phyloP scores from a whole-genome alignment of 2,329 filamentous ascomycete genomes.

The Pseudogymnoascus sp. region DNA sequence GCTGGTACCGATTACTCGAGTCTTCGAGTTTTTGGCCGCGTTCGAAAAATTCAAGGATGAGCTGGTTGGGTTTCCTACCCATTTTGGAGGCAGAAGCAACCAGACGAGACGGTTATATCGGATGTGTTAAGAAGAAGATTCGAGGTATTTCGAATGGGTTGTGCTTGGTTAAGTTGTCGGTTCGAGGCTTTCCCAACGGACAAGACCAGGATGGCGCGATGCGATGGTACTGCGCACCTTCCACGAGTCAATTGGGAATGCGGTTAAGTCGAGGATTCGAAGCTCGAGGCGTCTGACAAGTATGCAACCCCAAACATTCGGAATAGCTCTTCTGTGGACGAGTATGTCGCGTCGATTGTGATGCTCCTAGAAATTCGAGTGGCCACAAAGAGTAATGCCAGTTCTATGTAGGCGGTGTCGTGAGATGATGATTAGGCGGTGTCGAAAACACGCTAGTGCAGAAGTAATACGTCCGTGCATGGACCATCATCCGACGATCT shows the following conservation, averaged over 20 bases:
- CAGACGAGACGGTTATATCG: neutral
- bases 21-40: constrained; percentile 80
- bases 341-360: neutral
- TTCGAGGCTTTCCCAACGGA: neutral
- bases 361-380: neutral
- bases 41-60: constrained; percentile 84
- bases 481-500: neutral
- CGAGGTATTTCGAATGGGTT: neutral
- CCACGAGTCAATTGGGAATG: neutral
- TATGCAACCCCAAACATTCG: constrained; percentile 1
- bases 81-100: constrained; percentile 35
- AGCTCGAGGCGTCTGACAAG: neutral
- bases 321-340: neutral
- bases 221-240: neutral
- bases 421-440: constrained; percentile 8
- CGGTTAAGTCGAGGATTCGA: neutral
- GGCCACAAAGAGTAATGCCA: constrained; percentile 10
- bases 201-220: neutral
- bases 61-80: constrained; percentile 75
- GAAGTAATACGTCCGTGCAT: neutral
- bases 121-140: neutral
- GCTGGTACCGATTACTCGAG: constrained; percentile 83
- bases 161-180: neutral
- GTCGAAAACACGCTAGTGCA: constrained; percentile 7
- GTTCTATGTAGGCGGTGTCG: constrained; percentile 9